Evolutionary conservation across 352 stramenopile genomes (phyloP).

Genomic region (Phytopythium helicoides): DNA sequence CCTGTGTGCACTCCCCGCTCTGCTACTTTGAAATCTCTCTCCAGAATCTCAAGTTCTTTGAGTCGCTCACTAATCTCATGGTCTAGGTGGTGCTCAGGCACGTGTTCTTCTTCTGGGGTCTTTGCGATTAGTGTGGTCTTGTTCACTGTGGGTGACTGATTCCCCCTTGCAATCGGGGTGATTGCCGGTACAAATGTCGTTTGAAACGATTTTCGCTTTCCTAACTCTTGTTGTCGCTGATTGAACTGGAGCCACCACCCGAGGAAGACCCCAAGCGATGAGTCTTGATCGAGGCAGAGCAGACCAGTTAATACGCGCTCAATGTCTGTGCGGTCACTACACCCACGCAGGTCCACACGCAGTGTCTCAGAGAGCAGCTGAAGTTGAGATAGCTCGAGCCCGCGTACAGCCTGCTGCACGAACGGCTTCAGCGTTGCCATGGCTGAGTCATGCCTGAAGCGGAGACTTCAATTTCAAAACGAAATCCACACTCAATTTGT

Average conservation of each 20-base stretch:
- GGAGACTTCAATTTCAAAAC: too few relatives aligned
- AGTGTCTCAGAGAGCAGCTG: conserved; percentile 55
- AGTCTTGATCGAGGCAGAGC: conserved; percentile 72
- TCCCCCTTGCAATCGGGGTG: conserved; percentile 3
- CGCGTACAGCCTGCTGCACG: conserved; percentile 57
- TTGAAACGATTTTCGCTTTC: conserved; percentile 43
- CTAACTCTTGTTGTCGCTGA: conserved; percentile 16
- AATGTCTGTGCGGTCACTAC: conserved; percentile 55
- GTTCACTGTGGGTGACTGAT: conserved; percentile 3
- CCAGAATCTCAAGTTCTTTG: conserved; percentile 39
- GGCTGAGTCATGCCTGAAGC: too few relatives aligned
- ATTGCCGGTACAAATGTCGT: conserved; percentile 66
- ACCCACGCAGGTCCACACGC: conserved; percentile 56
- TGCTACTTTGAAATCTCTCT: conserved; percentile 57
- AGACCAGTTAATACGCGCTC: conserved; percentile 59
- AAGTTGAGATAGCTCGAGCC: conserved; percentile 42
- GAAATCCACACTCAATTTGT: too few relatives aligned
- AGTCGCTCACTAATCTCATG: conserved; percentile 48
- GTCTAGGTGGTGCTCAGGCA: conserved; percentile 58
- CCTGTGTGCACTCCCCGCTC: conserved; percentile 59
- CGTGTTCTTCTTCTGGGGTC: conserved; percentile 7
- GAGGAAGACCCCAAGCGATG: conserved; percentile 67
- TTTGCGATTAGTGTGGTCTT: conserved; percentile 5
- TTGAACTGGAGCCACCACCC: conserved; percentile 46
- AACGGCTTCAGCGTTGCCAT: conserved; percentile 69